Base-by-base conservation (phyloP, 2,329 filamentous ascomycete genomes). In the Cercospora canescens region DNA sequence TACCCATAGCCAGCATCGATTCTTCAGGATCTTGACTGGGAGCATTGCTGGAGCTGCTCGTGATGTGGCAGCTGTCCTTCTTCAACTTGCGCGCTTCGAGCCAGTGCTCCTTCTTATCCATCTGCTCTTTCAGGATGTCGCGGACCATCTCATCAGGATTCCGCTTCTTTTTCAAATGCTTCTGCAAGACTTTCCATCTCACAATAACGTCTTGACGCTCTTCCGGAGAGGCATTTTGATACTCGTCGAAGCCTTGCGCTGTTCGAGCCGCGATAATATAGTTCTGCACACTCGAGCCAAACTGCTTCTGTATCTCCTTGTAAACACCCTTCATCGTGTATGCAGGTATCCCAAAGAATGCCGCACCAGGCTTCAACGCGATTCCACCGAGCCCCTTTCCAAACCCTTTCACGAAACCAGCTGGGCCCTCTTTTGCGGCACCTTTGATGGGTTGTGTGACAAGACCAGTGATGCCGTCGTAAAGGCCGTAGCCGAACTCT, bases 191-290 rank as follows among this genome's bases (percentile, higher is more conserved):
- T n/a, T 87, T 82, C 89, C 91, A 96, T 6, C 87, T 83, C 41
- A 80, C 78, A 39, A 94, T 76, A 21, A 94, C 87, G 63, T 89
- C 87, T 1, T 82, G 81, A 41, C 85, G 84, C 77, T 94, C 90
- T 66, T 86, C 85, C 0, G 76, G 75, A 0, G 83, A 85, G 1
- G 88, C 81, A 1, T 75, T 74, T 16, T 81, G 79, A 70, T 88
- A 84, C 59, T 94, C 91, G 50, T 89, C 86, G 67, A 88, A 87
- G 1, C 93, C 92, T 76, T 96, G 91, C 0, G 88, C 84, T 57
- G 91, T 91, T 54, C 92, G 85, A 2, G 92, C 91, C 1, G 91
- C 87, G 54, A 93, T 87, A 69, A 96, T 92, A 75, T 94, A 94
- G 70, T 91, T 93, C 57, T 91, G 84, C 18, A 92, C 88, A 68